phyloP scores from a whole-genome alignment of 129 eudicot genomes.

The Rutidosis leptorrhynchoides region DNA sequence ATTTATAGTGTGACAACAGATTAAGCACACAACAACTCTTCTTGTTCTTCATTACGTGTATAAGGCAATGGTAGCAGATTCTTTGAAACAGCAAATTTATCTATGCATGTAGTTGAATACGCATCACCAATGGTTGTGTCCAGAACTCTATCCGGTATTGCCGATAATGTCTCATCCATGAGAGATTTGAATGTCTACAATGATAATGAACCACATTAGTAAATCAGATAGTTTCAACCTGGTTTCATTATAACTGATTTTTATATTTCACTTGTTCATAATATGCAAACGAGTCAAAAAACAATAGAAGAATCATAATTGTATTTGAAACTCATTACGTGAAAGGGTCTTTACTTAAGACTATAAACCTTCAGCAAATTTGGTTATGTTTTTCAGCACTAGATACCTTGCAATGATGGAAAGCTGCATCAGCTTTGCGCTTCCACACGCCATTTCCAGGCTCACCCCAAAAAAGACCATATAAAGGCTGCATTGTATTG shows the following conservation, averaged over 20 bases:
- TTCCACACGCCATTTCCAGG: constrained; percentile 76
- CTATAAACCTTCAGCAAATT: not conserved
- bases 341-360: not conserved
- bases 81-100: constrained; percentile 53
- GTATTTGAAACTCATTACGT: not conserved
- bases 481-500: constrained; percentile 60
- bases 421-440: constrained; percentile 86
- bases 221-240: not conserved
- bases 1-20: constrained; percentile 5
- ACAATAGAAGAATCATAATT: not conserved
- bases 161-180: constrained; percentile 67
- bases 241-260: not conserved
- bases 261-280: not conserved
- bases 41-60: constrained; percentile 44
- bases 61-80: constrained; percentile 67
- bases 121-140: constrained; percentile 51
- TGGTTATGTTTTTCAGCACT: not conserved
- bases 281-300: not conserved
- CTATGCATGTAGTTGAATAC: constrained; percentile 30
- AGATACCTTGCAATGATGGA: constrained; percentile 58
- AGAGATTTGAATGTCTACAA: constrained; percentile 77
- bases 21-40: constrained; percentile 69
- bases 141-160: constrained; percentile 70
- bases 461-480: constrained; percentile 77
- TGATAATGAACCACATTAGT: constrained; percentile 3